Evolutionary conservation across 1,139 yeast species (phyloP), one percentile per base, ranked within the genome.

Genomic region (Taphrina deformans): DNA sequence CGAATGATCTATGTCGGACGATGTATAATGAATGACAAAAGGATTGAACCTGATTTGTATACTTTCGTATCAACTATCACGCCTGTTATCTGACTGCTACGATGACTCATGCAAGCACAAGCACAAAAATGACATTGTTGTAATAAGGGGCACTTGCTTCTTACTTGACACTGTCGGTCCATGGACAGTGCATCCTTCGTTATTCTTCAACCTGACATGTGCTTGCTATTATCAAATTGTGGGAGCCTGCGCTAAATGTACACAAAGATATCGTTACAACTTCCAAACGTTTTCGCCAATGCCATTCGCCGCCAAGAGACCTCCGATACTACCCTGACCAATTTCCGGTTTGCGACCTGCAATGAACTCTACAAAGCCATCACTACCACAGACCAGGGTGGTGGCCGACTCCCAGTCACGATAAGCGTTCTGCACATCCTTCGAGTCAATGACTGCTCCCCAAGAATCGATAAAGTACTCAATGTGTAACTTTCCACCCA

Each of bases 221-320:
- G n/a, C n/a, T n/a, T n/a, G n/a, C n/a, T n/a, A n/a, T n/a, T n/a
- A n/a, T n/a, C n/a, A n/a, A n/a, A n/a, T n/a, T n/a, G n/a, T n/a
- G 33, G 33, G 10, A 29, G 10, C 41, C 41, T 38, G 16, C 41
- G 41, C 41, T 38, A 29, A 29, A 10, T 6, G 10, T 29, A 29
- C 10, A 29, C 10, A 29, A 29, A 29, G 10, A 10, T 29, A n/a
- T n/a, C 16, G 14, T 40, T 35, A 65, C 44, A 65, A 35, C 33
- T 65, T 65, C 65, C 65, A 65, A 3, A 65, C 65, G 14, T 60
- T 67, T 78, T 78, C 55, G 70, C 82, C 55, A 77, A 52, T 16
- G 21, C 56, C 59, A 21, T 51, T 51, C 24, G 55, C 35, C n/a
- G 26, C 33, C 33, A 65, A 26, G 29, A 65, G 27, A 40, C 67